Evolutionary conservation across 148 eudicot genomes (phyloP).

Genomic region (Silene latifolia): DNA sequence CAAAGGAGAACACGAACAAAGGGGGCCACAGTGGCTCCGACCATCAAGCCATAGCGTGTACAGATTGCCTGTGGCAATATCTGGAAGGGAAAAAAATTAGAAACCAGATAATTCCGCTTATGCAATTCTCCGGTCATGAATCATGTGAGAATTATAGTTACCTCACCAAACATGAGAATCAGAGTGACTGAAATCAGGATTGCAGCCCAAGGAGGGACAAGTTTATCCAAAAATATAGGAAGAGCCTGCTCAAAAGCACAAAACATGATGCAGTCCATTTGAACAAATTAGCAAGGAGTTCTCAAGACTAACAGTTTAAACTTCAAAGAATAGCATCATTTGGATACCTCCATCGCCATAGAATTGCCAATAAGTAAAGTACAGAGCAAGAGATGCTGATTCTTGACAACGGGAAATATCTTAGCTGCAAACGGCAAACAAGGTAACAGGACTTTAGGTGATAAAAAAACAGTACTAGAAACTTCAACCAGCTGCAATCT

Average conservation of each 20-base stretch:
- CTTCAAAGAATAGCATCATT: conserved; percentile 4
- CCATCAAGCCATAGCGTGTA: conserved; percentile 86
- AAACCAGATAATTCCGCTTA: conserved; percentile 9
- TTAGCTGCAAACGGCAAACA: conserved; percentile 58
- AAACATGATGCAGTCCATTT: background rate
- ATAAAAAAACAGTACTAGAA: background rate
- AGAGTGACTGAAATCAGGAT: conserved; percentile 84
- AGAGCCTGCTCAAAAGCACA: conserved; percentile 54
- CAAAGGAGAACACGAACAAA: conserved; percentile 75
- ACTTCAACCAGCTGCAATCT: background rate
- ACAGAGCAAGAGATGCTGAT: conserved; percentile 93
- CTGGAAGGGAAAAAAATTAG: conserved; percentile 36
- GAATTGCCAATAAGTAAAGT: conserved; percentile 92
- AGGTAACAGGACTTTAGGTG: background rate
- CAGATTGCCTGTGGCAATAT: conserved; percentile 93
- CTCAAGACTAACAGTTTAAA: background rate
- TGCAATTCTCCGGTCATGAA: background rate
- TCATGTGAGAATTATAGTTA: conserved; percentile 21
- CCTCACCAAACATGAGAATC: conserved; percentile 98
- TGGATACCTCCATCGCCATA: conserved; percentile 88
- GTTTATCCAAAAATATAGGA: conserved; percentile 86
- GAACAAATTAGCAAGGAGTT: conserved; percentile 1
- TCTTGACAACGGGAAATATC: conserved; percentile 94
- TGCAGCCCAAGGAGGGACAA: conserved; percentile 97
- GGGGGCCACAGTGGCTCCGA: conserved; percentile 87